Evolutionary conservation across 2,329 filamentous ascomycete species (phyloP), one percentile per base, ranked within the genome.

Genomic region (Exophiala viscosa): DNA sequence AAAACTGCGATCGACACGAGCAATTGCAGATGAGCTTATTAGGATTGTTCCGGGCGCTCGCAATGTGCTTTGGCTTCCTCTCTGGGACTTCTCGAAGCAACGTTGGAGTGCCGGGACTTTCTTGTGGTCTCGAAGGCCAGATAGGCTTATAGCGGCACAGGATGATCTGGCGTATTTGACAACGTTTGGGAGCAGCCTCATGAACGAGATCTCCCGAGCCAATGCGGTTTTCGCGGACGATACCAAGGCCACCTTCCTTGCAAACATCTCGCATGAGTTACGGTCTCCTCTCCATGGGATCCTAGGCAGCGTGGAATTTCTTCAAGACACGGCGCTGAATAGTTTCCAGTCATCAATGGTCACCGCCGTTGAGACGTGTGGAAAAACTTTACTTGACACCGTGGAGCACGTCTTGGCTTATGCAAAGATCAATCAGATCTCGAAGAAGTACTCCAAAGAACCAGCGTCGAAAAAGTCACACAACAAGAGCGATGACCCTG

Each of bases 331-430:
- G 1, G 58, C 55, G 2, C 60, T 65, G 34, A 61, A 60, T 8
- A 58, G 63, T 10, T 57, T 61, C 3, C 68, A 70, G 32, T 58
- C 59, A 13, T 62, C 62, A 3, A 52, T 71, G 48, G 60, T 71
- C 1, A 60, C 67, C 33, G 69, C 70, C 0, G 67, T 74, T 14
- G 65, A 68, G 31, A 68, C 63, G 7, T 76, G 71, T 53, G 72
- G 69, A 1, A 65, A 67, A 2, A 74, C 72, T 0, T 59, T 76
- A 0, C 59, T 75, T 1, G 72, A 74, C 42, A 73, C 70, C 0
- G 67, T 76, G 39, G 69, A 72, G 35, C 64, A 70, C 41, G 51
- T 28, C 23, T 28, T 28, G 23, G 23, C 23, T 28, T 28, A 28
- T 28, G 23, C 23, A 28, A 28, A 28, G 23, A 28, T 28, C 23